Base-by-base conservation (phyloP, 805 yeast genomes). In the Lachancea waltii region DNA sequence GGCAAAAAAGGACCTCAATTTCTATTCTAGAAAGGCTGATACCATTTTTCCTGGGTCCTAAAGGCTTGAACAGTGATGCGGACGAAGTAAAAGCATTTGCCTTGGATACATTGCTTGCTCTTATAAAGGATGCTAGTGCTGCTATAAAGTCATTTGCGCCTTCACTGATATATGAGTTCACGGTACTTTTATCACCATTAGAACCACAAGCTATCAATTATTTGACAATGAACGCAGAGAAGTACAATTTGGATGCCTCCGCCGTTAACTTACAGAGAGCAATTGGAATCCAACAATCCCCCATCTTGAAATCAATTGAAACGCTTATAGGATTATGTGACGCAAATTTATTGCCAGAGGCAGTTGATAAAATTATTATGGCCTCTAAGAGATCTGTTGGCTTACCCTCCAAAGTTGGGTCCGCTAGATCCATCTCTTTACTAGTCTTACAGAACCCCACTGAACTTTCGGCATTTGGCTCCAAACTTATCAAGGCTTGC, bases 181-280 rank as follows among this genome's bases (percentile, higher is more conserved):
- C 83, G 4, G 61, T 71, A 5, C 64, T 86, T 42, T 77, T 90
- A 77, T 85, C 96, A 0, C 80, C 92, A 0, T 68, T 90, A 29
- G 98, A 92, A 53, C 97, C 97, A 0, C 95, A 89, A 54, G 77
- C 83, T 2, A 72, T 85, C 45, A 90, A 92, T 53, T 90, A 87
- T 51, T 62, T 90, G 41, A 77, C 92, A 0, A 65, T 90, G 43
- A 89, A 92, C 61, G 95, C 97, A 1, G 89, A 78, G 42, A 90
- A 87, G 57, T 87, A 82, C 55, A 86, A 87, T 30, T 56, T 87
- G 42, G 78, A 77, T 36, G 65, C 77, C 6, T 73, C 75, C 41
- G 84, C 77, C 27, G 76, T 90, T 43, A 97, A 92, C 58, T 77
- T 85, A 0, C 77, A 78, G 36, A 70, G 97, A 51, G 63, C 80